Evolutionary conservation across 2,329 filamentous ascomycete species (phyloP), one percentile per base, ranked within the genome.

Genomic region (Ophiostoma ips): DNA sequence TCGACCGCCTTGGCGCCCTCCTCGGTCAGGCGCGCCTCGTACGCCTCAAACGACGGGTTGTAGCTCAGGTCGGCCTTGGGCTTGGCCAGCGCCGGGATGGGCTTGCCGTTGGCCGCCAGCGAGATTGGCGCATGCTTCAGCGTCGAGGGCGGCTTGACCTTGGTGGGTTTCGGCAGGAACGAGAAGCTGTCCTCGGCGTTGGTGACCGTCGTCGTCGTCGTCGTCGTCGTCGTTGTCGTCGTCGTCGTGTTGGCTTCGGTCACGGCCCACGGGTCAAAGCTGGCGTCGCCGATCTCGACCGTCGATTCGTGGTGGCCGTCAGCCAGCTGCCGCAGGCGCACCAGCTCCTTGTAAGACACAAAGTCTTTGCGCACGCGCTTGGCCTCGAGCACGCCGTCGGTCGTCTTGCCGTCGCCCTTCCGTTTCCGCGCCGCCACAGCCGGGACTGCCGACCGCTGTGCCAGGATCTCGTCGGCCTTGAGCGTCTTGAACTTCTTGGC

Each of bases 391-490:
- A 90, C 69, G 37, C 87, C 84, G 61, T 94, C 80, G 16, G 79
- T 81, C 10, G 83, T 79, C 60, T 79, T 83, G 36, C 46, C 49
- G 28, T 79, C 75, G 50, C 76, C 77, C 9, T 78, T 62, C 47
- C 90, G 81, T 69, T 96, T 98, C 58, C 83, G 81, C 55, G 77
- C 75, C 21, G 84, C 76, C 7, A 98, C 77, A 12, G 85, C 82
- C 4, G 87, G 84, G 9, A 96, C 76, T 12, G 81, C 81, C 34
- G 89, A 95, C 55, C 92, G 82, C 60, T 82, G 75, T 30, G 84
- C 81, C 58, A 98, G 81, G 56, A 98, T 96, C 62, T 96, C 86
- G 63, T 98, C 90, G 55, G 83, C 81, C 66, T 87, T 94, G 57
- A 98, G 77, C 5, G 76, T 74, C 69, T 94, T 95, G 48, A 49